phyloP scores from a whole-genome alignment of 2,329 filamentous ascomycete genomes.

The Dryadomyces quercivorus region DNA sequence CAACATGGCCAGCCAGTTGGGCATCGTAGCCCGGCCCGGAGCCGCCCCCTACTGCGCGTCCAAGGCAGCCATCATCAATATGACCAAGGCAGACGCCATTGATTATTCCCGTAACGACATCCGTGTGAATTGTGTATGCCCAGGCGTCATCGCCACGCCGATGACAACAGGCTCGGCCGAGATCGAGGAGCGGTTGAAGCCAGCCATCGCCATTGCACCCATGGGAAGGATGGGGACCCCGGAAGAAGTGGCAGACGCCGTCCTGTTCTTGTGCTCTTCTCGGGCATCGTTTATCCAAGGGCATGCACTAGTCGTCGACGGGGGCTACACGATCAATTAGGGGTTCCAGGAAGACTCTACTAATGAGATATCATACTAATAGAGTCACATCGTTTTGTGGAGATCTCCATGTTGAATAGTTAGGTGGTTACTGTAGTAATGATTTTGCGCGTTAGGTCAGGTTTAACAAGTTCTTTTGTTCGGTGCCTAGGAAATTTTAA shows the following conservation, averaged over 20 bases:
- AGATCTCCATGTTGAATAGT: too few species aligned
- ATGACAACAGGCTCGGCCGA: not conserved
- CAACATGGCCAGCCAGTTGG: slow-evolving; percentile 40
- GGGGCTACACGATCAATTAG: slow-evolving; percentile 2
- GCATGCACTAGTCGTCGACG: slow-evolving; percentile 1
- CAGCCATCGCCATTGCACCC: not conserved
- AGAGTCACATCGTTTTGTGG: too few species aligned
- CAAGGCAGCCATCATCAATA: slow-evolving; percentile 42
- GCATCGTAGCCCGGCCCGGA: slow-evolving; percentile 31
- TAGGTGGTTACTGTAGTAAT: too few species aligned
- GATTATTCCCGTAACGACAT: slow-evolving; percentile 61
- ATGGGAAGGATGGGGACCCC: not conserved
- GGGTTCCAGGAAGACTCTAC: too few species aligned
- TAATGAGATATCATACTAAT: not conserved
- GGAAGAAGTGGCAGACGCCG: slow-evolving; percentile 1
- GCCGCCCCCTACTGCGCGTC: slow-evolving; percentile 44
- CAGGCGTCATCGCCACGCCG: slow-evolving; percentile 15
- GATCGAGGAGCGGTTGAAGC: not conserved
- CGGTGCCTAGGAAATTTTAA: too few species aligned
- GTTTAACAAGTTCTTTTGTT: too few species aligned
- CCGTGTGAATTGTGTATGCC: slow-evolving; percentile 16
- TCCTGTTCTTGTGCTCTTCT: slow-evolving; percentile 1
- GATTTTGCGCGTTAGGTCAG: too few species aligned
- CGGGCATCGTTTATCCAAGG: slow-evolving; percentile 2
- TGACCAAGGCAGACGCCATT: slow-evolving; percentile 45